Conservation (phyloP, 176 grass and related monocot species). For the Chrysopogon serrulatus region DNA sequence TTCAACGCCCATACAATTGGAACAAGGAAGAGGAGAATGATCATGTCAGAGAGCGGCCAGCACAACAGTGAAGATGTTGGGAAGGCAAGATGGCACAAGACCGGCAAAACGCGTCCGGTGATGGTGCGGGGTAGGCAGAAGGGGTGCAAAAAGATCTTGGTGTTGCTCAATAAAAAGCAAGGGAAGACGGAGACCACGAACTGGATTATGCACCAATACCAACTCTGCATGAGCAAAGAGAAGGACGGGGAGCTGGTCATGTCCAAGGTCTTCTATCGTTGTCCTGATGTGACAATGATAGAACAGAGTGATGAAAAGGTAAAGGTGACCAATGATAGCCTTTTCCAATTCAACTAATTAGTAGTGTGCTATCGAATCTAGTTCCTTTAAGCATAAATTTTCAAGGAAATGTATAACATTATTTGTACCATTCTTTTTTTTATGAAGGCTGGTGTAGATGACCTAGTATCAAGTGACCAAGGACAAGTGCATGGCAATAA, state of each 20-base stretch:
- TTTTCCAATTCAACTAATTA: background rate
- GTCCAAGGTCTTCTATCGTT: constrained; percentile 61
- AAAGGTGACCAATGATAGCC: background rate
- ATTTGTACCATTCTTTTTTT: background rate
- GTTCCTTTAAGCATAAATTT: background rate
- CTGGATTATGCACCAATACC: too few species aligned
- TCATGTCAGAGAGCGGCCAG: constrained; percentile 42
- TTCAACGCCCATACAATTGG: constrained; percentile 71
- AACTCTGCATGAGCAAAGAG: background rate
- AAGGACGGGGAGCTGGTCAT: constrained; percentile 77
- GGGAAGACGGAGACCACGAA: background rate
- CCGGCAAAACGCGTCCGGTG: constrained; percentile 60
- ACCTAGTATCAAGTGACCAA: constrained; percentile 28
- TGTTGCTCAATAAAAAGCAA: constrained; percentile 71
- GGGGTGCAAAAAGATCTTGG: constrained; percentile 95
- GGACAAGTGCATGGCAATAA: background rate
- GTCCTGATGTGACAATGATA: background rate
- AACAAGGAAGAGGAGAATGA: constrained; percentile 80
- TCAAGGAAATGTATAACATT: background rate
- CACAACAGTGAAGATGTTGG: background rate
- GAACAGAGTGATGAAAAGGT: constrained; percentile 16
- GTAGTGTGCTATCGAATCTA: background rate
- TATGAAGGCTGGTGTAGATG: constrained; percentile 31
- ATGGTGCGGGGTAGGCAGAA: constrained; percentile 48
- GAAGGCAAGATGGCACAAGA: constrained; percentile 86